Evolutionary conservation across 805 yeast species (phyloP), one percentile per base, ranked within the genome.

Genomic region (Metschnikowia borealis): DNA sequence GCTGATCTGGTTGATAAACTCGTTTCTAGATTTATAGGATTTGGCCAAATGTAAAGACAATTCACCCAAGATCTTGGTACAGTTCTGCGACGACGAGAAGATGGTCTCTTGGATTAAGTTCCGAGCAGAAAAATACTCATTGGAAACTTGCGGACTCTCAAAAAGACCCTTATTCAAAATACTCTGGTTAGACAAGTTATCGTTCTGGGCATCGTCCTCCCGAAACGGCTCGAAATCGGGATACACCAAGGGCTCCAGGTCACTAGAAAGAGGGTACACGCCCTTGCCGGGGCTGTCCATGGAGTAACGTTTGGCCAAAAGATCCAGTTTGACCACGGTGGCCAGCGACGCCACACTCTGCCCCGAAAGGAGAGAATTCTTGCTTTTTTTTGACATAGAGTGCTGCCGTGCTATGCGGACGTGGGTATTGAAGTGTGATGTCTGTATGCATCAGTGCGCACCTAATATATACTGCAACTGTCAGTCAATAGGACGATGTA

Each of bases 181-280:
- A 18, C 68, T 56, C 1, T 69, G 73, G 33, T 71, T 77, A 45
- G 77, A 73, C 59, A 84, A 77, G 23, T 81, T 64, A 3, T 67
- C 72, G 55, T 81, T 83, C 26, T 58, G 45, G 8, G 53, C 60
- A 13, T 62, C 60, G 2, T 64, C 57, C 37, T 67, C 53, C 18
- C 46, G 45, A 94, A 95, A 88, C 0, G 89, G 85, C 37, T 66
- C 68, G 62, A 80, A 87, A 63, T 87, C 96, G 0, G 96, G 96
- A 57, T 78, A 86, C 6, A 67, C 67, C 37, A 46, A 38, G 8
- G 37, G 45, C 6, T 47, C 41, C 23, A 38, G 38, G 11, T 48
- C 34, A n/a, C 63, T 71, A 46, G 63, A 67, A 26, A 71, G 54
- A 6, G 78, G 75, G 50, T 67, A 73, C 14, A 73, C 56, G 15